Conservation (phyloP, 2,329 filamentous ascomycete species). For the Diaporthe vexans region DNA sequence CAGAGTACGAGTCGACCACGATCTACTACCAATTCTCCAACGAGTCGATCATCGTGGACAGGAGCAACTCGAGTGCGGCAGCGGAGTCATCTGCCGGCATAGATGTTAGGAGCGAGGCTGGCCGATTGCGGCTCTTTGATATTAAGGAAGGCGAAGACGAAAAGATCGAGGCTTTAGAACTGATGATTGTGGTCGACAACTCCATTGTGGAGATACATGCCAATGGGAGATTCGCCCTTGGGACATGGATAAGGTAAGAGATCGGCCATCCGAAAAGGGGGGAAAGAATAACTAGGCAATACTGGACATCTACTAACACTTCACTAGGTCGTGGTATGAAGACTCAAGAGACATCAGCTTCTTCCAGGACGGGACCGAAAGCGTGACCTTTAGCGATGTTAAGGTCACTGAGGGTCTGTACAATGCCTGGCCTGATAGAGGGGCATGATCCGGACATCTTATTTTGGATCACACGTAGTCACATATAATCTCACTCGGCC, state of each 20-base stretch:
- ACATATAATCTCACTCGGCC: no score
- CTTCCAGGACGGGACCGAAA: slow-evolving; percentile 51
- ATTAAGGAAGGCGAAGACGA: slow-evolving; percentile 48
- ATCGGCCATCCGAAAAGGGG: neutral
- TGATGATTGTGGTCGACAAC: slow-evolving; percentile 58
- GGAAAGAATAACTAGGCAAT: neutral
- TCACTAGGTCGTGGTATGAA: slow-evolving; percentile 53
- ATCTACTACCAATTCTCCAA: slow-evolving; percentile 62
- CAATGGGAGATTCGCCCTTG: slow-evolving; percentile 57
- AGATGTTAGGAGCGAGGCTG: slow-evolving; percentile 53
- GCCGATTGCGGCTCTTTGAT: slow-evolving; percentile 57
- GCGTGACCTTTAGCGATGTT: slow-evolving; percentile 51
- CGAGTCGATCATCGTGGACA: slow-evolving; percentile 58
- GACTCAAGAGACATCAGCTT: slow-evolving; percentile 53
- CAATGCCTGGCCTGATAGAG: slow-evolving; percentile 48
- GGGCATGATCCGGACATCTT: neutral
- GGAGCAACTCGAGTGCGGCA: slow-evolving; percentile 57
- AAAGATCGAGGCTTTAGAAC: slow-evolving; percentile 53
- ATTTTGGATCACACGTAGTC: neutral
- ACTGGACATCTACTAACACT: slow-evolving; percentile 41
- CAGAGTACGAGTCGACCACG: slow-evolving; percentile 55
- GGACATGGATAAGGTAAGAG: slow-evolving; percentile 59
- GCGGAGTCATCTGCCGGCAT: slow-evolving; percentile 55
- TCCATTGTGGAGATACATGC: slow-evolving; percentile 56
- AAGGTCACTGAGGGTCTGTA: slow-evolving; percentile 54